phyloP scores from a whole-genome alignment of 306 rosid genomes.

The Dalbergia oliveri region DNA sequence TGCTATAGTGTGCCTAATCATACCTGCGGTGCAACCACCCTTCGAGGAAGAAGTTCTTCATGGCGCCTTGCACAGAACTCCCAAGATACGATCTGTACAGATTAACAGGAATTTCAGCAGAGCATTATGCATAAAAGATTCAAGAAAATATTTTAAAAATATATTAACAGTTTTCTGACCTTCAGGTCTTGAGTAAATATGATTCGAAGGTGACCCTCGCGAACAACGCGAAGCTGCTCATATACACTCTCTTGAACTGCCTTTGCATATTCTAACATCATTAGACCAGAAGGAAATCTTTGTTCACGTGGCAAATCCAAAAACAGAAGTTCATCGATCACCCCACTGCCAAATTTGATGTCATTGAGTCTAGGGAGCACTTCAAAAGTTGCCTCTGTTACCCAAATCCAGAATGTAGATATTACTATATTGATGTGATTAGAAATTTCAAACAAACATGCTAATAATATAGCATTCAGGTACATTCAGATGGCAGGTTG shows the following conservation, averaged over 20 bases:
- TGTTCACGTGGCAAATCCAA: slow-evolving; percentile 88
- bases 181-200: slow-evolving; percentile 85
- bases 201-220: slow-evolving; percentile 96
- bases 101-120: slow-evolving; percentile 17
- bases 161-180: slow-evolving; percentile 52
- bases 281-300: slow-evolving; percentile 75
- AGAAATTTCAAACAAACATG: slow-evolving; percentile 23
- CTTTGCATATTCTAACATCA: slow-evolving; percentile 93
- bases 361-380: slow-evolving; percentile 94
- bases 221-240: slow-evolving; percentile 98
- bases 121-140: slow-evolving; percentile 4
- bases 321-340: slow-evolving; percentile 89
- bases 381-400: slow-evolving; percentile 95
- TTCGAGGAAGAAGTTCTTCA: slow-evolving; percentile 98
- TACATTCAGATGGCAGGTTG: background rate
- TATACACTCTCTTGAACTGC: slow-evolving; percentile 96
- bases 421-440: slow-evolving; percentile 28
- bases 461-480: background rate
- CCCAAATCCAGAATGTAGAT: slow-evolving; percentile 43
- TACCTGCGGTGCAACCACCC: slow-evolving; percentile 98
- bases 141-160: slow-evolving; percentile 13
- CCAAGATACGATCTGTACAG: slow-evolving; percentile 87
- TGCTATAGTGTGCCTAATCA: slow-evolving; percentile 33
- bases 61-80: slow-evolving; percentile 95
- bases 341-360: slow-evolving; percentile 96